Base-by-base conservation (phyloP, 1,284 basidiomycete genomes). In the Volvariella surrecta region DNA sequence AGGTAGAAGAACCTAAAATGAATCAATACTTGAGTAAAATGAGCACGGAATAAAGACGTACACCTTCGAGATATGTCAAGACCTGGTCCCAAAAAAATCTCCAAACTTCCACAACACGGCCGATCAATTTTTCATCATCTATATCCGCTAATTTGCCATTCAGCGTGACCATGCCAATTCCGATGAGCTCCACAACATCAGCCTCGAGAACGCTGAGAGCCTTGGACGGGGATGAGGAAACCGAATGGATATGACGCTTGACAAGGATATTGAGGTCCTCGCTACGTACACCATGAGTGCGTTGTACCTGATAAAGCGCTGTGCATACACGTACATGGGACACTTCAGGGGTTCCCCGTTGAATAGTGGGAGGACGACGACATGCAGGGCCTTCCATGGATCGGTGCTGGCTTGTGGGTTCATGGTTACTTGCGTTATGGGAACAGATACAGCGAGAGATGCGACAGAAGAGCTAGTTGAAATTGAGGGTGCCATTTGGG, bases 41-140 rank as follows among this genome's bases (percentile, higher is more conserved):
- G 17, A 32, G 21, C 16, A 16, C n/a, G 38, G 18, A 4, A 21
- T 22, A 9, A 16, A 46, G 13, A 70, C 80, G 57, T 54, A 88
- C 87, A 42, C 85, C 86, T 70, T 93, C 89, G 32, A 92, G 68
- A 57, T 92, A 94, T 1, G 93, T 91, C 1, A 98, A 66, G 16
- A 97, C 82, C 49, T 90, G 84, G 50, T 89, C 86, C 82, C 91
- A 96, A 66, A 96, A 97, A 68, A 95, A 94, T 4, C 74, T 77
- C 94, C 94, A 98, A 11, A 89, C 73, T 52, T 95, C 90, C 1
- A 91, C 88, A 8, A 95, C 71, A 7, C 89, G 73, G 1, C 70
- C 68, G 13, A 94, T 65, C 3, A 97, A 71, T 52, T 80, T 76
- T 38, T 83, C 76, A 38, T 92, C 89, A 21, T 84, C 82, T 19